Conservation (phyloP, 2,329 filamentous ascomycete genomes). For the Tolypocladium endophyticum region DNA sequence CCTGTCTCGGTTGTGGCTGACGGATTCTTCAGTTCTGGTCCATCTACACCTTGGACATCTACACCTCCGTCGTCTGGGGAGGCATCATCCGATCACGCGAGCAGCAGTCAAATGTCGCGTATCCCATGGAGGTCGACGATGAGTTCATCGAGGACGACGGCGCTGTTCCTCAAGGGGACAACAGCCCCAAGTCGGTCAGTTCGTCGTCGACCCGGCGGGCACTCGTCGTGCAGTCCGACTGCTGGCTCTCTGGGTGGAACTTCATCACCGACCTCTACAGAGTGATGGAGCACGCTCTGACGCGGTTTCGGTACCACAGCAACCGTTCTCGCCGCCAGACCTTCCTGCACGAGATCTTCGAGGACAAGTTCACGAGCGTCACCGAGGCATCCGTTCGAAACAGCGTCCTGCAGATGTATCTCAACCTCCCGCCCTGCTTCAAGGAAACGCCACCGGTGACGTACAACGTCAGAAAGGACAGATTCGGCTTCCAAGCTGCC, state of each 20-base stretch:
- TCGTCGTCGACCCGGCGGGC: conserved; percentile 1
- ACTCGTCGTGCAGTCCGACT: conserved; percentile 7
- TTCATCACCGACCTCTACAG: conserved; percentile 47
- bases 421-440: conserved; percentile 15
- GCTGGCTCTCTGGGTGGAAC: conserved; percentile 47
- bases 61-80: conserved; percentile 40
- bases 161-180: not conserved
- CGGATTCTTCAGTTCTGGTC: conserved; percentile 35
- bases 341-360: conserved; percentile 11
- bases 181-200: not conserved
- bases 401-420: conserved; percentile 14
- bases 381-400: conserved; percentile 10
- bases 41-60: conserved; percentile 46
- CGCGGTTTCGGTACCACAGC: conserved; percentile 11
- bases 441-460: conserved; percentile 15
- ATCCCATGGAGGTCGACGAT: conserved; percentile 24
- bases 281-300: conserved; percentile 38
- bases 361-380: conserved; percentile 6
- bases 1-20: not conserved
- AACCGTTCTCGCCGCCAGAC: conserved; percentile 6
- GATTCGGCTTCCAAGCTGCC: conserved; percentile 23
- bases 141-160: conserved; percentile 24
- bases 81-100: conserved; percentile 12
- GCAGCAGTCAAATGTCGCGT: conserved; percentile 12
- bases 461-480: conserved; percentile 15